phyloP scores from a whole-genome alignment of 192 early-diverging fungal species.

The Phycomyces blakesleeanus region DNA sequence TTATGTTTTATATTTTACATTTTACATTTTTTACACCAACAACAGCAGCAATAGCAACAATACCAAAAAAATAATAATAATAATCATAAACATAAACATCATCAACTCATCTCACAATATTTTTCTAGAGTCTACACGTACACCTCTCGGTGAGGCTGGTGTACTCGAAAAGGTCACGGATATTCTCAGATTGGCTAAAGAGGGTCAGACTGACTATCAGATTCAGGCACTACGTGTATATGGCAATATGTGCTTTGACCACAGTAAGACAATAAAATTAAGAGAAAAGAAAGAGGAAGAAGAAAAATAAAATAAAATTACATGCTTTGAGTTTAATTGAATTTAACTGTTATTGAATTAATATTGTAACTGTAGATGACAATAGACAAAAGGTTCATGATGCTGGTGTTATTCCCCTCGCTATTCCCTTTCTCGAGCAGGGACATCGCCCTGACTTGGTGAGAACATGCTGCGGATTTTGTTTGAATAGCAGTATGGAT shows the following conservation, averaged over 20 bases:
- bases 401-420: constrained; percentile 28
- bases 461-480: constrained; percentile 43
- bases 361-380: too few species aligned
- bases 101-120: not conserved
- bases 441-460: constrained; percentile 31
- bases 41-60: too few species aligned
- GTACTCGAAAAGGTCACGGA: constrained; percentile 36
- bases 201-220: constrained; percentile 13
- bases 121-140: constrained; percentile 35
- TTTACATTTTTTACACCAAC: too few species aligned
- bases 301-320: not conserved
- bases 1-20: too few species aligned
- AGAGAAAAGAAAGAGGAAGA: too few species aligned
- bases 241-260: constrained; percentile 53
- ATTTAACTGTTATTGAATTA: too few species aligned
- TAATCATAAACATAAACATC: not conserved
- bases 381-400: constrained; percentile 43
- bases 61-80: too few species aligned
- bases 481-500: constrained; percentile 48
- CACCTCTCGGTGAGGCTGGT: constrained; percentile 41
- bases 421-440: constrained; percentile 26
- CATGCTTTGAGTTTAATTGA: not conserved
- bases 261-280: constrained; percentile 35
- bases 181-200: constrained; percentile 28
- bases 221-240: constrained; percentile 47